Base-by-base conservation (phyloP, 2,329 filamentous ascomycete species). In the Calonectria hongkongensis region DNA sequence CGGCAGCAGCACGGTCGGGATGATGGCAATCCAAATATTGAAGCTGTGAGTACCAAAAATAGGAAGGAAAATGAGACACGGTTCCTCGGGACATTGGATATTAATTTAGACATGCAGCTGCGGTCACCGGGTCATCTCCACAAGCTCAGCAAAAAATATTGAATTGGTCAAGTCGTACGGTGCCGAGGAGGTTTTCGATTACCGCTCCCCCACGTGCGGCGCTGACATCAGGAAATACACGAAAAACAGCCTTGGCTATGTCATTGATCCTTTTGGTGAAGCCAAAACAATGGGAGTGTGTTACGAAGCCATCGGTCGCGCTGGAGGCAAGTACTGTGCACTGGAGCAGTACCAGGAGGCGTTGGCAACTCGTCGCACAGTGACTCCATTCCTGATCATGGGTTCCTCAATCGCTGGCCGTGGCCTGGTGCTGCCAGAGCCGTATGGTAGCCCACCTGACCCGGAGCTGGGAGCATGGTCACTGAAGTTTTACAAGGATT, bases 181-280 rank as follows among this genome's bases (percentile, higher is more conserved):
- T 13, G 87, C 87, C 0, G 84, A 83, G 7, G 75, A 77, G 12
- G 82, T 76, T 2, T 88, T 87, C 72, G 85, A 88, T 78, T 88
- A 83, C 30, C 66, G 41, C 58, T 74, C 72, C 13, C 56, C 73
- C 15, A 74, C 70, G 10, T 75, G 66, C 45, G 71, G n/a, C 16
- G 74, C 72, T 1, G 80, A 84, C 82, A 54, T 54, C 16, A 54
- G 28, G 10, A 54, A 54, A 33, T 54, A 54, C 28, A 54, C 50
- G 4, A 54, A 54, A 8, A 54, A 54, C 16, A 15, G 27, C 10
- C 50, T 54, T n/a, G 13, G 50, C 50, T 54, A 54, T 3, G 50
- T 33, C 16, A 54, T 54, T 33, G 50, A 54, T 4, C 50, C 50
- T 0, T 54, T 54, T 9, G 50, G 50, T 4, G 50, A 54, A 21